phyloP scores from a whole-genome alignment of 331 rosid species.

The Quercus tomentella region DNA sequence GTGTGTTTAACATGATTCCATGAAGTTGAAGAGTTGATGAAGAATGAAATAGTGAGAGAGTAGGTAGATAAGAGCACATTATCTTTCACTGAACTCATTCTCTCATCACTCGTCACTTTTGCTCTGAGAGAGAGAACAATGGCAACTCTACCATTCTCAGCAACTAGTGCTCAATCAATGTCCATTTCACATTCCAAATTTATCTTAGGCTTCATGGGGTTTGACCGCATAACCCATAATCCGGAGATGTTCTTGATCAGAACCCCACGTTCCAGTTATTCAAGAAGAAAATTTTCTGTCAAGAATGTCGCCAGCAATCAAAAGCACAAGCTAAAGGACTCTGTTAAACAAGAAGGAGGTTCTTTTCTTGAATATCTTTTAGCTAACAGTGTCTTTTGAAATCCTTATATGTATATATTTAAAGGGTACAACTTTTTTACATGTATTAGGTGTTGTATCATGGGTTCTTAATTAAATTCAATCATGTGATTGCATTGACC shows the following conservation, averaged over 20 bases:
- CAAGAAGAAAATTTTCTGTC: slow-evolving; percentile 38
- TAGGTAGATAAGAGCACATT: slow-evolving; percentile 15
- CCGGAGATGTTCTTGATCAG: slow-evolving; percentile 29
- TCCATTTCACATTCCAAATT: slow-evolving; percentile 16
- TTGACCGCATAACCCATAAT: slow-evolving; percentile 20
- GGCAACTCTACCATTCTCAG: slow-evolving; percentile 49
- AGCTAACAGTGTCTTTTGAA: too few relatives aligned
- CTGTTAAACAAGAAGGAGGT: slow-evolving; percentile 38
- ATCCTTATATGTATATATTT: too few relatives aligned
- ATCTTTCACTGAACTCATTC: slow-evolving; percentile 25
- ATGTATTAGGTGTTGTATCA: too few relatives aligned
- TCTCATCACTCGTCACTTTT: neutral
- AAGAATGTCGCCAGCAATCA: slow-evolving; percentile 52
- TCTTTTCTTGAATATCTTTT: neutral
- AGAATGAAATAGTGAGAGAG: neutral
- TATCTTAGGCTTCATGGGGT: slow-evolving; percentile 25
- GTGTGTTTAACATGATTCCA: slow-evolving; percentile 14
- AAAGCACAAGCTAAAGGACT: slow-evolving; percentile 33
- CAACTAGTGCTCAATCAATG: slow-evolving; percentile 33
- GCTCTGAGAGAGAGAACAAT: slow-evolving; percentile 26
- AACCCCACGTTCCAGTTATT: slow-evolving; percentile 26
- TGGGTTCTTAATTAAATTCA: too few relatives aligned
- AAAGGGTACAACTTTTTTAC: too few relatives aligned
- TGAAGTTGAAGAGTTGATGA: slow-evolving; percentile 3
- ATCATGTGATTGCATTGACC: too few relatives aligned